Evolutionary conservation across 345 rosid genomes (phyloP).

Genomic region (Ceriops decandra): DNA sequence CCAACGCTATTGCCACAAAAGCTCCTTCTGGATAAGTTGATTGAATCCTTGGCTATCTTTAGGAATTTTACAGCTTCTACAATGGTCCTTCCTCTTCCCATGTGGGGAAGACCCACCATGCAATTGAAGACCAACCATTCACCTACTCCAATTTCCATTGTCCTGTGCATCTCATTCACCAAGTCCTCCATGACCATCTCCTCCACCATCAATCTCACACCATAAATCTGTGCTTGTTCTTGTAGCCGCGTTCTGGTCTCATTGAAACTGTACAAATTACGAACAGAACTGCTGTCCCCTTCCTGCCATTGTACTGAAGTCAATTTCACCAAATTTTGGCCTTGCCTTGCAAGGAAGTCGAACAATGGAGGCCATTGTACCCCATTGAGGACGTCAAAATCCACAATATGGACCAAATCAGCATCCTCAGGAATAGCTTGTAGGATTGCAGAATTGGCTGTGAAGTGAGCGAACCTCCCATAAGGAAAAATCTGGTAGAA

Average conservation of each 20-base stretch:
- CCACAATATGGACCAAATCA: background rate
- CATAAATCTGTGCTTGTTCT: background rate
- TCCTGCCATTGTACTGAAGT: background rate
- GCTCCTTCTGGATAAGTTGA: background rate
- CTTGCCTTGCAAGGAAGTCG: background rate
- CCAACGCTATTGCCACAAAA: background rate
- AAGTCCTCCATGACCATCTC: background rate
- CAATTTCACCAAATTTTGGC: conserved; percentile 3
- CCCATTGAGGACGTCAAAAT: background rate
- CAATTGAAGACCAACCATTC: conserved; percentile 3
- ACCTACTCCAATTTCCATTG: background rate
- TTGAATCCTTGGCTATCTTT: conserved; percentile 26
- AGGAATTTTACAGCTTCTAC: conserved; percentile 22
- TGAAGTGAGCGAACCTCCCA: conserved; percentile 1
- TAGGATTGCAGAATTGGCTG: conserved; percentile 1
- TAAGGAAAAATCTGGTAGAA: background rate
- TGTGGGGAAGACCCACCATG: conserved; percentile 27
- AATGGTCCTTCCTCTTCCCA: conserved; percentile 22
- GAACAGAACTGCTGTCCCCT: background rate
- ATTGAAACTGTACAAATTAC: background rate
- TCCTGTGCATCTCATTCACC: background rate
- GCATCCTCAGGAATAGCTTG: background rate
- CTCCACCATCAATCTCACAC: background rate
- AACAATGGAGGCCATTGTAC: conserved; percentile 2
- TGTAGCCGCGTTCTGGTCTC: background rate